phyloP scores from a whole-genome alignment of 2,329 filamentous ascomycete species.

The Calonectria pteridis region DNA sequence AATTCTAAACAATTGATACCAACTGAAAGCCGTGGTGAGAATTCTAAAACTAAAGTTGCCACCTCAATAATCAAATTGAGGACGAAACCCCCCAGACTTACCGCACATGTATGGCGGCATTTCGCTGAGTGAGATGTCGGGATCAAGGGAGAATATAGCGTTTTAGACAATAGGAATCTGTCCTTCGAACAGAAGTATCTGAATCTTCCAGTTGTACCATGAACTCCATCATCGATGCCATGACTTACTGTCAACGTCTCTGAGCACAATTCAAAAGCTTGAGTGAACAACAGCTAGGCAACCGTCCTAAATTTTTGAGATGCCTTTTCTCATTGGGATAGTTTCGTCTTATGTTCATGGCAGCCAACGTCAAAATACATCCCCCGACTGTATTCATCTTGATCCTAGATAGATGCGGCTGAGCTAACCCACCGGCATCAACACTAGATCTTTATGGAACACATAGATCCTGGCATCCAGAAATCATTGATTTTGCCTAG shows the following conservation, averaged over 20 bases:
- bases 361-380: not conserved
- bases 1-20: not conserved
- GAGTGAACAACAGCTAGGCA: not conserved
- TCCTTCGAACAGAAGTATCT: not conserved
- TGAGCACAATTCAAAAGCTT: not conserved
- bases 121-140: not conserved
- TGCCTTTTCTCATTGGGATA: not conserved
- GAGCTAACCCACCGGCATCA: not conserved
- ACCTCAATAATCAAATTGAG: not conserved
- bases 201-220: not conserved
- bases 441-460: not conserved
- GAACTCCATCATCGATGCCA: not conserved
- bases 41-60: not conserved
- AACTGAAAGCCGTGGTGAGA: not conserved
- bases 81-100: not conserved
- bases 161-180: not conserved
- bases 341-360: not conserved
- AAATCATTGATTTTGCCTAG: not conserved
- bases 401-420: not conserved
- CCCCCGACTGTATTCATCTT: not conserved
- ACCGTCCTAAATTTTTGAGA: not conserved
- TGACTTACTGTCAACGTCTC: not conserved
- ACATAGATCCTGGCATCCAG: not conserved
- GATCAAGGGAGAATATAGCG: not conserved
- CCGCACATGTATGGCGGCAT: not conserved